These are phyloP conservation scores for Canavalia ensiformis DNA, from an alignment of 306 rosid species.

Conservation along the genomic window DNA sequence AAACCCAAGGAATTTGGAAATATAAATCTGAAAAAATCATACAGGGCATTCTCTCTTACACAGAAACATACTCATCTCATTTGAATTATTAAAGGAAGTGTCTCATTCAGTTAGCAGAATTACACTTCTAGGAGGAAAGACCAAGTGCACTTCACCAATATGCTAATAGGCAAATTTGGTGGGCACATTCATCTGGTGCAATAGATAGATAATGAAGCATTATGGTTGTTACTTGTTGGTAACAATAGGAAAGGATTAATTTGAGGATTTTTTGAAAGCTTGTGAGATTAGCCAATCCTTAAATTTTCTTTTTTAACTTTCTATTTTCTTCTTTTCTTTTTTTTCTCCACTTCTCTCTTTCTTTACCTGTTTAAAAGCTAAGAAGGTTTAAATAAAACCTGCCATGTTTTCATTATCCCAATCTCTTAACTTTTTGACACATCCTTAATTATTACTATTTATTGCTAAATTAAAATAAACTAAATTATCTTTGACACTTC, in stretches of 20 bases:
- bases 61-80: too few species aligned
- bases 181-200: conserved; percentile 75
- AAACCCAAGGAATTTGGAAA: conserved; percentile 1
- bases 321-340: conserved; percentile 48
- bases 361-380: conserved; percentile 37
- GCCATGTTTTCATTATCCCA: conserved; percentile 60
- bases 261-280: conserved; percentile 52
- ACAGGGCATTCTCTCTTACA: too few species aligned
- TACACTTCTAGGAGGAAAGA: background rate
- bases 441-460: conserved; percentile 23
- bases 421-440: conserved; percentile 53
- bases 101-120: conserved; percentile 35
- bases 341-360: conserved; percentile 1
- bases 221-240: conserved; percentile 50
- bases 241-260: conserved; percentile 52
- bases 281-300: conserved; percentile 65
- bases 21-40: background rate
- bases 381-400: conserved; percentile 56
- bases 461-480: conserved; percentile 31
- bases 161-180: background rate
- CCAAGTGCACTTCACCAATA: conserved; percentile 20
- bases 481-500: conserved; percentile 27
- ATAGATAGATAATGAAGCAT: conserved; percentile 55
- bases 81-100: conserved; percentile 8
- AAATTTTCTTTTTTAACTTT: conserved; percentile 53